Percentiles rank a stretch among this genome's conserved stretches.
Evolutionary conservation across 1,284 basidiomycete genomes (phyloP).

Genomic region (Trametes sp.): DNA sequence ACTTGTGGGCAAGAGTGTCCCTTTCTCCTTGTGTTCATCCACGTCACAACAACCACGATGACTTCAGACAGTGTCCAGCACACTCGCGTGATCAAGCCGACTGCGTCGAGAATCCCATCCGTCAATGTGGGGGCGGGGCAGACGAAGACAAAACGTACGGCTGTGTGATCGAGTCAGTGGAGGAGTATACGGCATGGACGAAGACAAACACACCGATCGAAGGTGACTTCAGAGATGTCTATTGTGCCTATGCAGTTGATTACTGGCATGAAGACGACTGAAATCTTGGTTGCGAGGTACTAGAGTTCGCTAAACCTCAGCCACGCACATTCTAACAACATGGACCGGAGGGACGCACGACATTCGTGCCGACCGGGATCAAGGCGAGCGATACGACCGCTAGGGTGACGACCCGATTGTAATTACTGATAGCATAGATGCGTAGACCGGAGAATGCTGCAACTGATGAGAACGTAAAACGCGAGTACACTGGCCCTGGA

Average conservation of each 20-base stretch:
- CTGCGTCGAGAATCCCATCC: background rate
- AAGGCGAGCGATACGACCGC: constrained; percentile 21
- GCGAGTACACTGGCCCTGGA: too few relatives aligned
- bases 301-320: background rate
- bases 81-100: constrained; percentile 18
- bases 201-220: too few relatives aligned
- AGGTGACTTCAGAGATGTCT: too few relatives aligned
- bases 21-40: constrained; percentile 22
- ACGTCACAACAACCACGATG: constrained; percentile 28
- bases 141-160: background rate
- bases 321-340: background rate
- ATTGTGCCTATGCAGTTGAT: too few relatives aligned
- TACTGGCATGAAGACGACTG: background rate
- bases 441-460: constrained; percentile 27
- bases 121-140: background rate
- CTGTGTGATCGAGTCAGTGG: background rate
- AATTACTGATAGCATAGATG: constrained; percentile 24
- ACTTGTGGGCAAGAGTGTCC: background rate
- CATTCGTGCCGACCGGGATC: constrained; percentile 21
- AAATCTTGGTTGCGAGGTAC: background rate
- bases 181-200: background rate
- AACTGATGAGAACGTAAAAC: too few relatives aligned
- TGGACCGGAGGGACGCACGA: constrained; percentile 7
- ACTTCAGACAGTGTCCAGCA: constrained; percentile 22
- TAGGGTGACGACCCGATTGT: constrained; percentile 8